A percentile compares a stretch with the other conserved stretches of the same genome.
Evolutionary conservation across 2,329 filamentous ascomycete species (phyloP).

Genomic region (Colletotrichum simmondsii): DNA sequence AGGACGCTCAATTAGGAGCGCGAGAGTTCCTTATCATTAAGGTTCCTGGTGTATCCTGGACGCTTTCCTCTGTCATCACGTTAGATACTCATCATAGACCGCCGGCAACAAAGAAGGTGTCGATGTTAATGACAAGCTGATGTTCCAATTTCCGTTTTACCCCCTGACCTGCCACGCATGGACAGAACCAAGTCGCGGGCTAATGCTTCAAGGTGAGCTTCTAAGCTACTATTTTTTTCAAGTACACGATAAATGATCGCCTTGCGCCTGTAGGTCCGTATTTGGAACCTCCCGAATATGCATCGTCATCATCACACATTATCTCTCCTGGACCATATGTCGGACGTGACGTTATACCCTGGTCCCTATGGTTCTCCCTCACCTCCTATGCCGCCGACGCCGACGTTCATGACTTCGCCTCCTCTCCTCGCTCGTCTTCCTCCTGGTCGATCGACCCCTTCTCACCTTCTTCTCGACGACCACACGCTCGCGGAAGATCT

Average conservation of each 20-base stretch:
- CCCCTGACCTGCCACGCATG: not conserved
- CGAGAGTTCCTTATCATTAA: not conserved
- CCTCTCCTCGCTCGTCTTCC: slow-evolving; percentile 3
- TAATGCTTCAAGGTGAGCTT: not conserved
- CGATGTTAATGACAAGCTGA: slow-evolving; percentile 30
- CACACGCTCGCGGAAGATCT: slow-evolving; percentile 2
- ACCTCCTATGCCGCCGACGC: not conserved
- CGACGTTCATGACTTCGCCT: slow-evolving; percentile 10
- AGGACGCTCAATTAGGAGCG: slow-evolving; percentile 1
- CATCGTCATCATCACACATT: not conserved
- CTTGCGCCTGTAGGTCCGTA: not conserved
- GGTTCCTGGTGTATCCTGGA: slow-evolving; percentile 2
- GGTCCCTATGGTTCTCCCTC: not conserved
- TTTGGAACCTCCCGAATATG: not conserved
- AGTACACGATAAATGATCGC: not conserved
- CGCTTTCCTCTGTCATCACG: slow-evolving; percentile 9
- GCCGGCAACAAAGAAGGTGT: slow-evolving; percentile 30
- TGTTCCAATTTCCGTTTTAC: slow-evolving; percentile 1
- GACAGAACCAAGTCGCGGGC: not conserved
- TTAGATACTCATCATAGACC: slow-evolving; percentile 35
- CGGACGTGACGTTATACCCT: not conserved
- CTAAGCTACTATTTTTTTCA: not conserved
- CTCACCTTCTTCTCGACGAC: slow-evolving; percentile 6
- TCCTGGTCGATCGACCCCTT: not conserved
- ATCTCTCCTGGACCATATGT: not conserved